phyloP scores from a whole-genome alignment of 306 rosid species.

The Inga oerstediana region DNA sequence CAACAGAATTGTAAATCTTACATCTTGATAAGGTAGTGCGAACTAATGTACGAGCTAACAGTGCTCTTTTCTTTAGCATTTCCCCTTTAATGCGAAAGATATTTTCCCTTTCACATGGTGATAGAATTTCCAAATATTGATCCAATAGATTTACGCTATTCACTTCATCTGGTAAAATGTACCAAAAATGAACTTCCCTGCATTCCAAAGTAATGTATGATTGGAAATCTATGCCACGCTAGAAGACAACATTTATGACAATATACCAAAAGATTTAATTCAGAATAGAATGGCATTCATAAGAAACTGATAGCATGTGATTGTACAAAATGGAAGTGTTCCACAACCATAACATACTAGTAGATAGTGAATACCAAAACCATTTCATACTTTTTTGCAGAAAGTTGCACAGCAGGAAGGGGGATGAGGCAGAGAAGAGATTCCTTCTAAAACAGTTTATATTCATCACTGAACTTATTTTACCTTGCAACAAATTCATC shows the following conservation, averaged over 20 bases:
- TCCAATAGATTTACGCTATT: conserved; percentile 55
- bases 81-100: conserved; percentile 57
- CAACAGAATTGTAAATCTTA: conserved; percentile 41
- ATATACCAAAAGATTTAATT: too few relatives aligned
- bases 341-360: conserved; percentile 1
- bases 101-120: conserved; percentile 70
- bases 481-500: conserved; percentile 42
- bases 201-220: conserved; percentile 28
- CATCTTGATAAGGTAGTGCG: conserved; percentile 92
- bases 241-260: background rate
- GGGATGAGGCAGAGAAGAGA: conserved; percentile 50
- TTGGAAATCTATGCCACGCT: background rate
- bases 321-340: background rate
- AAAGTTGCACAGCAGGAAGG: conserved; percentile 61
- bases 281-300: background rate
- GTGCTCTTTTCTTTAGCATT: conserved; percentile 64
- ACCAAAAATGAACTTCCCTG: conserved; percentile 92
- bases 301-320: background rate
- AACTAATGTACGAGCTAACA: conserved; percentile 79
- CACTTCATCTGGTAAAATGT: conserved; percentile 67
- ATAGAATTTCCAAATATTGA: conserved; percentile 60
- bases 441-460: conserved; percentile 55
- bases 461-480: conserved; percentile 46
- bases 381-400: conserved; percentile 57
- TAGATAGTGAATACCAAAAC: conserved; percentile 1